Evolutionary conservation across 345 rosid species (phyloP).

Genomic region (Eucalyptus brandiana): DNA sequence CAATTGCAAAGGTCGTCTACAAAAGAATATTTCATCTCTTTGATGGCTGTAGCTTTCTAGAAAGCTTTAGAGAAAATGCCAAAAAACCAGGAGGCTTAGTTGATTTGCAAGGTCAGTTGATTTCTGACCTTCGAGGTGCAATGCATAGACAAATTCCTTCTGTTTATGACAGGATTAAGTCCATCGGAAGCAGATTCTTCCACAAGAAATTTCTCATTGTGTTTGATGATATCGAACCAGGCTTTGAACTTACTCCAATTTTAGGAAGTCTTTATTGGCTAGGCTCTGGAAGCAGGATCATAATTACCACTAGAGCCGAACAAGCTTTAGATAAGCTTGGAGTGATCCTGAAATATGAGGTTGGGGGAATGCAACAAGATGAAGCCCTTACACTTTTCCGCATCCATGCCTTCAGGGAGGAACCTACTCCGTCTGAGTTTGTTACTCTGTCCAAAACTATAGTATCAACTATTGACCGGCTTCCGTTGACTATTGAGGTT

Average conservation of each 20-base stretch:
- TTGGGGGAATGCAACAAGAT: rapidly evolving
- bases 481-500: neutral
- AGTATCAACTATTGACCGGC: neutral
- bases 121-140: neutral
- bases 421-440: rapidly evolving
- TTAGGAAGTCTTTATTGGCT: neutral
- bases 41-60: too few species aligned
- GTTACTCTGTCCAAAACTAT: rapidly evolving
- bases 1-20: rapidly evolving
- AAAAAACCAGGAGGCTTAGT: neutral
- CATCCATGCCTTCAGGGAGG: neutral
- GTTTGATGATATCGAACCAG: rapidly evolving
- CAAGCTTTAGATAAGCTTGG: neutral
- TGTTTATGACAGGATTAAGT: neutral
- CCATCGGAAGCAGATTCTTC: neutral
- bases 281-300: neutral
- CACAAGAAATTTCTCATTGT: neutral
- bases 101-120: neutral
- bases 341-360: neutral
- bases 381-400: neutral
- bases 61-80: rapidly evolving
- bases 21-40: too few species aligned
- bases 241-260: rapidly evolving
- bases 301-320: neutral
- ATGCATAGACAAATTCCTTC: neutral